These are phyloP conservation scores for Kurtzmaniella cleridarum DNA, from an alignment of 805 yeast genomes.

Conservation along the genomic window DNA sequence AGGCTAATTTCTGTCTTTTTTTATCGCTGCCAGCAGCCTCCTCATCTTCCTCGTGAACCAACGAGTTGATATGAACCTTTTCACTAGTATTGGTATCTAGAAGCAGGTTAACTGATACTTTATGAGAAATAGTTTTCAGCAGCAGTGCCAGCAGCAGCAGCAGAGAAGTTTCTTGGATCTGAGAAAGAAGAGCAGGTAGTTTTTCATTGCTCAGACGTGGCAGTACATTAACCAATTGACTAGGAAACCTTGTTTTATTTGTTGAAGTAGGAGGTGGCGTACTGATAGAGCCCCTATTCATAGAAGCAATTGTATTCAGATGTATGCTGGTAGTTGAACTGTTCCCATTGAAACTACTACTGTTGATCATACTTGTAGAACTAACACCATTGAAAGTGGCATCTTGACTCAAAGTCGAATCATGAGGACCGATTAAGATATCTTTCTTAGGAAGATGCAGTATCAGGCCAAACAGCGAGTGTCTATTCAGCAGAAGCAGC, in stretches of 20 bases:
- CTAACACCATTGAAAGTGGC: neutral
- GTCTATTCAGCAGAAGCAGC: slow-evolving; percentile 24
- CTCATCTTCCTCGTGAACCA: no score
- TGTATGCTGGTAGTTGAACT: no score
- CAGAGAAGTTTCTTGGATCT: slow-evolving; percentile 7
- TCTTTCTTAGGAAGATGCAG: slow-evolving; percentile 14
- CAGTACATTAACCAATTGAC: neutral
- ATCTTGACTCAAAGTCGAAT: slow-evolving; percentile 4
- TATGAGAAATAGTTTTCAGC: neutral
- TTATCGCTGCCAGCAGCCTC: no score
- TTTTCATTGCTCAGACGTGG: neutral
- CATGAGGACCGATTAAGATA: slow-evolving; percentile 16
- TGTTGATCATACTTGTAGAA: slow-evolving; percentile 1
- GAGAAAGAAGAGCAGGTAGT: slow-evolving; percentile 3
- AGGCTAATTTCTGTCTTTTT: no score
- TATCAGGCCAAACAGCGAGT: slow-evolving; percentile 25
- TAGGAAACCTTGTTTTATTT: neutral
- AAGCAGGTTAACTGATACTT: no score
- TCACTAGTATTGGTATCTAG: no score
- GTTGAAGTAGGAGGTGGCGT: neutral
- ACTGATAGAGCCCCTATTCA: neutral
- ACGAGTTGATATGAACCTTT: no score
- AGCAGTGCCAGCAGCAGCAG: slow-evolving; percentile 6
- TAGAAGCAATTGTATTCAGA: neutral
- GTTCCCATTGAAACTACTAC: neutral